These are phyloP conservation scores for Cenococcum geophilum DNA, from an alignment of 495 filamentous ascomycete genomes.

Conservation along the genomic window DNA sequence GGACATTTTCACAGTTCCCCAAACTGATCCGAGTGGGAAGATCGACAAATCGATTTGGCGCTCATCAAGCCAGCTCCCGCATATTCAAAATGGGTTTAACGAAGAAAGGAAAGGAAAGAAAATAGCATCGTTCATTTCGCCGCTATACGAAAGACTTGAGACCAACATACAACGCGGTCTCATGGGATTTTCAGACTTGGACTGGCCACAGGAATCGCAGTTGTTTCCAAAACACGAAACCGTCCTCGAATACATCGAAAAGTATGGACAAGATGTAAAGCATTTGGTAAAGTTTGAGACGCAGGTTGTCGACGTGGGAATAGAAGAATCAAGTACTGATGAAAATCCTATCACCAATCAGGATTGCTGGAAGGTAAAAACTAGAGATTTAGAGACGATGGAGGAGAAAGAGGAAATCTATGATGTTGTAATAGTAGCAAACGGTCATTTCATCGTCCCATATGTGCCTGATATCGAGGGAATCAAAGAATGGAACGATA, in stretches of 20 bases:
- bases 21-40: constrained; percentile 33
- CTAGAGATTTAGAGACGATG: constrained; percentile 44
- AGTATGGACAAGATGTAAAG: constrained; percentile 61
- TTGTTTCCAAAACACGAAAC: constrained; percentile 65
- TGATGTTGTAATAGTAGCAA: constrained; percentile 81
- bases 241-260: constrained; percentile 66
- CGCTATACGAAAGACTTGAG: constrained; percentile 74
- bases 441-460: constrained; percentile 70
- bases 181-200: constrained; percentile 72
- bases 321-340: constrained; percentile 13
- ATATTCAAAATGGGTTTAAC: constrained; percentile 7
- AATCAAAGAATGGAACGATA: constrained; percentile 50
- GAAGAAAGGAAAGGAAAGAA: constrained; percentile 1
- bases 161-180: constrained; percentile 80
- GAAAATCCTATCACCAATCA: not conserved
- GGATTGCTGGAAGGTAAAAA: constrained; percentile 50
- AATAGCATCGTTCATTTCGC: constrained; percentile 52
- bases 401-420: constrained; percentile 39
- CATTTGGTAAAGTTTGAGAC: constrained; percentile 51
- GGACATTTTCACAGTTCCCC: constrained; percentile 33
- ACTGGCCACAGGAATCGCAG: constrained; percentile 55
- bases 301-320: constrained; percentile 50
- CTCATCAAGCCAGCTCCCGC: constrained; percentile 15
- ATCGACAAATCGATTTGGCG: constrained; percentile 19
- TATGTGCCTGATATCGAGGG: constrained; percentile 62